Base-by-base conservation (phyloP, 2,329 filamentous ascomycete species). In the Atkinsonella texensis region DNA sequence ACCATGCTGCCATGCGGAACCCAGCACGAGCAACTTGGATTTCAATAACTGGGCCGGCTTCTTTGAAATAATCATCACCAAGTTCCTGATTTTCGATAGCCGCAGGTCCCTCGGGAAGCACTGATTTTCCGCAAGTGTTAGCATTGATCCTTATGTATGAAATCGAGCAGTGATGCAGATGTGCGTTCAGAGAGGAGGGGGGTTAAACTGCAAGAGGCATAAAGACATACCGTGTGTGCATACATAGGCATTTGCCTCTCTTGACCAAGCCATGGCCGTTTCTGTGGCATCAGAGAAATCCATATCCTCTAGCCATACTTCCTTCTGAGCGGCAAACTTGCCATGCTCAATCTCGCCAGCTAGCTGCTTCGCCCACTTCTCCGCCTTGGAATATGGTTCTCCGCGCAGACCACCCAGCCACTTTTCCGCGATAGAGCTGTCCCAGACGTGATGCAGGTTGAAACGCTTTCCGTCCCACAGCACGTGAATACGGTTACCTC, bases 371-470 rank as follows among this genome's bases (percentile, higher is more conserved):
- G 82, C 78, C 77, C 82, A 85, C 42, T 62, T 63, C 48, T 69
- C 63, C 1, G 80, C 81, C 45, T 74, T 68, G 5, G 65, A 63
- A 53, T 75, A 79, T 1, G 75, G 64, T 66, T 70, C 64, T 61
- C 77, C 67, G 40, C 70, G 67, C 43, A 70, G 62, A n/a, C 74
- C 78, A 2, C 82, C 82, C 1, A 84, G 70, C 59, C 79, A 67
- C 60, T 82, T 78, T 67, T 85, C 82, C 0, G 80, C 75, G 55
- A 88, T 87, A 57, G 76, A 78, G 50, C 76, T 80, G 62, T 89
- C 85, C 85, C 85, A 89, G 15, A 87, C 78, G 53, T 83, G 75
- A 61, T 89, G 85, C 42, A 89, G 72, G 61, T 89, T 89, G 51
- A 77, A 73, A 31, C 70, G 65, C 32, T 66, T 63, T 3, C 74